A percentile compares a stretch with the other conserved stretches of the same genome.
Evolutionary conservation across 2,329 filamentous ascomycete genomes (phyloP).

Genomic region (Chaetomium strumarium): DNA sequence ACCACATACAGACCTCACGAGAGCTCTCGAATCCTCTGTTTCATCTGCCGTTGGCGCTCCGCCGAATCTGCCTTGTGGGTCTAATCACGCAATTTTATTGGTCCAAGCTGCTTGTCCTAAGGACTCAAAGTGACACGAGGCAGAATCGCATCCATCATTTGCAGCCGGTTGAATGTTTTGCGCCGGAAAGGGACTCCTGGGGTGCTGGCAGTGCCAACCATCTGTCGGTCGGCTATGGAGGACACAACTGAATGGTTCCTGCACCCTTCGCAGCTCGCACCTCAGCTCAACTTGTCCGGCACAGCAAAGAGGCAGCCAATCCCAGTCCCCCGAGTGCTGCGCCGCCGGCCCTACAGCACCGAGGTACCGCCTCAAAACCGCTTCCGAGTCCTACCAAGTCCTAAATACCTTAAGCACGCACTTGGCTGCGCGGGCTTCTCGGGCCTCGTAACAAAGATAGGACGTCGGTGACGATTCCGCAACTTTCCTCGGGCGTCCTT

Average conservation of each 20-base stretch:
- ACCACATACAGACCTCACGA: too few relatives aligned
- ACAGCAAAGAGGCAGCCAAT: constrained; percentile 24
- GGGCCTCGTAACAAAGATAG: constrained; percentile 10
- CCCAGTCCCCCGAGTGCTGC: not conserved
- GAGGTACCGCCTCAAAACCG: constrained; percentile 9
- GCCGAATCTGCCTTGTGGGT: constrained; percentile 1
- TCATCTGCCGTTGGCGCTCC: not conserved
- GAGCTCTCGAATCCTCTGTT: too few relatives aligned
- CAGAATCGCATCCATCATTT: constrained; percentile 1
- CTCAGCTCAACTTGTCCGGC: not conserved
- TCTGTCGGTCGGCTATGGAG: constrained; percentile 5
- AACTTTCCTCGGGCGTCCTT: constrained; percentile 7
- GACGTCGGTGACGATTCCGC: constrained; percentile 20
- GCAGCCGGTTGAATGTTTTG: too few relatives aligned
- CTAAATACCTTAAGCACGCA: constrained; percentile 8
- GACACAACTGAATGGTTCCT: too few relatives aligned
- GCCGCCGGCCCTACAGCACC: constrained; percentile 12
- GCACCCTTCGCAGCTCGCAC: too few relatives aligned
- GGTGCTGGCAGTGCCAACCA: constrained; percentile 9
- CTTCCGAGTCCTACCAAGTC: constrained; percentile 20
- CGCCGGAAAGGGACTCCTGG: constrained; percentile 2
- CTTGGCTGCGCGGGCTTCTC: constrained; percentile 9
- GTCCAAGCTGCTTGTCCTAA: not conserved
- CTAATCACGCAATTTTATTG: not conserved
- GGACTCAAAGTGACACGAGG: not conserved